Conservation (phyloP, 2,329 filamentous ascomycete genomes). For the Colletotrichum musae region DNA sequence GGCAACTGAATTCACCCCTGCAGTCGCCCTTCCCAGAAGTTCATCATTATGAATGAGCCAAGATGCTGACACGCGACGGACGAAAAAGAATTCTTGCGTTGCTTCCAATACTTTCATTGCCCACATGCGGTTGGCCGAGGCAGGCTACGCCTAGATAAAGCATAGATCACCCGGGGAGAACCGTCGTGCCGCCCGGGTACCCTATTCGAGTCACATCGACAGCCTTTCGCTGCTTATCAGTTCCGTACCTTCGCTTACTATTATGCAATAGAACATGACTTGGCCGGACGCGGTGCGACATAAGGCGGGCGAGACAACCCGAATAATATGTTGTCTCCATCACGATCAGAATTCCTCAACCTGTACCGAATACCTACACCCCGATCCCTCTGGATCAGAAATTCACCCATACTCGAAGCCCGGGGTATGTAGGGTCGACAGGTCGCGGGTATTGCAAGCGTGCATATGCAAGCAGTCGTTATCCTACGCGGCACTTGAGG, state of each 20-base stretch:
- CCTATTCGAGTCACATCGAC: neutral
- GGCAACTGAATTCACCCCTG: too few species aligned
- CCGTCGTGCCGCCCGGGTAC: neutral
- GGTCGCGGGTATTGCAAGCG: neutral
- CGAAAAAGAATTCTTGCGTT: neutral
- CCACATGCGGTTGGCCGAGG: neutral
- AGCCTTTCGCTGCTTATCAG: neutral
- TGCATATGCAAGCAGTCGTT: neutral
- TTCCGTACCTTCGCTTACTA: neutral
- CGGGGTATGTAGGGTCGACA: too few species aligned
- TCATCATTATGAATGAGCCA: neutral
- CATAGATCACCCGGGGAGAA: conserved; percentile 11
- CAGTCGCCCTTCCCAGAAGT: too few species aligned
- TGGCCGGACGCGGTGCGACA: too few species aligned
- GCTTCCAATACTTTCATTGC: neutral
- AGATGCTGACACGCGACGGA: neutral
- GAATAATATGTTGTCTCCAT: too few species aligned
- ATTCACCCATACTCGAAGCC: too few species aligned
- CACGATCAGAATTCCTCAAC: too few species aligned
- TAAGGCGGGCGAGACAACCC: too few species aligned
- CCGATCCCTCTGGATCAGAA: too few species aligned
- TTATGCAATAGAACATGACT: too few species aligned
- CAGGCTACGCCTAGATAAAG: conserved; percentile 1
- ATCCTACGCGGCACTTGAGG: neutral
- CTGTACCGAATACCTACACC: too few species aligned